Evolutionary conservation across 805 yeast species (phyloP), one percentile per base, ranked within the genome.

Genomic region (Tetrapisispora namnaoensis): DNA sequence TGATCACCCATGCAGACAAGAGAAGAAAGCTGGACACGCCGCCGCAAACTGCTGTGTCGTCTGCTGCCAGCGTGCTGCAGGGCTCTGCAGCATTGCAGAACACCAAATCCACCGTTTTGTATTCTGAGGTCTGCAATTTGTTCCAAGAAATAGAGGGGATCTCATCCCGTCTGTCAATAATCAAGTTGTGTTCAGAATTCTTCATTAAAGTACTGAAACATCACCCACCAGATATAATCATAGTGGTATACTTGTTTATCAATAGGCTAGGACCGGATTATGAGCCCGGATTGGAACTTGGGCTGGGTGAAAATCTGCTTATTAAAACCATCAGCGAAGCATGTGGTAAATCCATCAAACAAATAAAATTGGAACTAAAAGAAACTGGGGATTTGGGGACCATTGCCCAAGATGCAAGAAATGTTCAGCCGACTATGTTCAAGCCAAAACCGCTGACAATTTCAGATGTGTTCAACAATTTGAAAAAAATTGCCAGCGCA

Each of bases 201-300:
- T 85, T 86, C 62, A 66, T 75, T 13, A 76, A 78, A 39, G 80
- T 88, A 0, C 69, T 93, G 47, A 63, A 73, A 27, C 71, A 75
- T 41, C 73, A 78, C 41, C 78, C 81, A 2, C 54, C 64, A 3
- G 78, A 76, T 42, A 67, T 93, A 47, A 74, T 86, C 7, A 79
- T 78, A 48, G 80, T 87, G 1, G 84, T 90, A 1, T 93, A 91
- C 58, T 73, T 93, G 17, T 85, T 86, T 67, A 89, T 91, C 62
- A 91, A 91, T 63, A 72, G 91, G 52, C 69, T 90, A 10, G 96
- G 97, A 0, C 99, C 99, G 0, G 99, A 93, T 63, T 93, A 93
- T 61, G 96, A 88, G 61, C 64, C 66, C 4, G 97, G 95, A 30
- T 70, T 91, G 49, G 99, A 93, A 61, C 71, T 93, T 24, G 99